Base-by-base conservation (phyloP, 2,329 filamentous ascomycete genomes). In the Pestalotiopsis sp. region DNA sequence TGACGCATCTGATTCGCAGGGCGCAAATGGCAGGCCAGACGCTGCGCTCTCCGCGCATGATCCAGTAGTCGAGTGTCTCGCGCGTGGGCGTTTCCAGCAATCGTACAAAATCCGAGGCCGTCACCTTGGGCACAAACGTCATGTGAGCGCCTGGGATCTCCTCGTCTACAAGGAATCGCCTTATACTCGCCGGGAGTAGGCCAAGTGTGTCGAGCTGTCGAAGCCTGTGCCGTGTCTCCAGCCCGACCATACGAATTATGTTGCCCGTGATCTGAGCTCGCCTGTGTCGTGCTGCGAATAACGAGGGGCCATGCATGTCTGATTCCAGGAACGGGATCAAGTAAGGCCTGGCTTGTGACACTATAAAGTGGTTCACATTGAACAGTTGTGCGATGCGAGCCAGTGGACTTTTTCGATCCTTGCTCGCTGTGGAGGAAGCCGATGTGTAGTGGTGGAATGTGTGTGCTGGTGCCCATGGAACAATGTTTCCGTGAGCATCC, bases 351-450 rank as follows among this genome's bases (percentile, higher is more conserved):
- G 95, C 94, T 82, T 98, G 95, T 72, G 93, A 96, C 73, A 98
- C 90, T 72, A 98, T 94, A 81, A 97, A 98, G 83, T 98, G 95
- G 77, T 97, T 97, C 66, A 97, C 93, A 78, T 97, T 97, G 86
- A 96, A 96, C 12, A 95, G 87, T 80, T 95, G 92, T 6, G 92
- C 89, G 38, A 96, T 90, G 52, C 93, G 89, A 67, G 89, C 86
- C 1, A 96, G 86, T 2, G 87, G 87, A 20, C 45, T 67, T 75
- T 88, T 90, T 57, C 89, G 89, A 70, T 93, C 90, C 57, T 86
- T 86, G 78, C 92, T 90, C 6, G 86, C 88, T 23, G 87, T 86
- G 69, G 89, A 86, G 23, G 87, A 86, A 69, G 89, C 86, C 69
- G 89, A 86, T 4, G 90, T 90, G 87, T 90, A 92, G 58, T 92